Evolutionary conservation across 148 eudicot species (phyloP).

Genomic region (Nyssa sinensis): DNA sequence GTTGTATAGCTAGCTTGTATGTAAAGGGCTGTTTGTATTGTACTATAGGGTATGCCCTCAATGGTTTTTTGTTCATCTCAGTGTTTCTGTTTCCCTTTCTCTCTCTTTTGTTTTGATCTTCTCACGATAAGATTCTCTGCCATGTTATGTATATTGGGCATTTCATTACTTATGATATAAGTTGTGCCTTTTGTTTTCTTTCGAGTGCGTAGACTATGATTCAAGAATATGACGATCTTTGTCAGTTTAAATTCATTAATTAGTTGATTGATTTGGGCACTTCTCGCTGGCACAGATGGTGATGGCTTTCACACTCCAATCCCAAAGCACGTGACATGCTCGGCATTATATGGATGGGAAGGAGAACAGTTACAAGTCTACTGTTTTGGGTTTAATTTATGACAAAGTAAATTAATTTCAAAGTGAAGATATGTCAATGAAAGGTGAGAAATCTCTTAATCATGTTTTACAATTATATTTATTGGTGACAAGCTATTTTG

Average conservation of each 20-base stretch:
- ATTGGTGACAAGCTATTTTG: neutral
- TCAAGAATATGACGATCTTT: neutral
- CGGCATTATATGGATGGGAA: constrained; percentile 64
- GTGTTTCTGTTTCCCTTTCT: too few species aligned
- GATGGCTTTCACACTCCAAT: neutral
- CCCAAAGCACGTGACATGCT: neutral
- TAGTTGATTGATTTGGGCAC: neutral
- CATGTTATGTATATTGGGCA: neutral
- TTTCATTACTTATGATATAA: neutral
- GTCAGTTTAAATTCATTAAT: neutral
- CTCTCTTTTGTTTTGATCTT: too few species aligned
- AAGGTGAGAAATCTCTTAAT: constrained; percentile 31
- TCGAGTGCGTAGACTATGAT: neutral
- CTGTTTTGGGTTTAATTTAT: constrained; percentile 49
- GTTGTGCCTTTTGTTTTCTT: neutral
- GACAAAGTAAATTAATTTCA: constrained; percentile 28
- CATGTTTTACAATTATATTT: neutral
- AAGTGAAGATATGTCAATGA: constrained; percentile 5
- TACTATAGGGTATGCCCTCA: too few species aligned
- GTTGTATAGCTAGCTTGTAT: too few species aligned
- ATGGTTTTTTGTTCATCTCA: too few species aligned
- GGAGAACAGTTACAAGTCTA: constrained; percentile 35
- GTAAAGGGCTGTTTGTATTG: too few species aligned
- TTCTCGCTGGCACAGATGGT: neutral
- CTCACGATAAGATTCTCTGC: too few species aligned